These are phyloP conservation scores for Sextonia rubra DNA, from an alignment of 164 flowering plant genomes.

Conservation along the genomic window DNA sequence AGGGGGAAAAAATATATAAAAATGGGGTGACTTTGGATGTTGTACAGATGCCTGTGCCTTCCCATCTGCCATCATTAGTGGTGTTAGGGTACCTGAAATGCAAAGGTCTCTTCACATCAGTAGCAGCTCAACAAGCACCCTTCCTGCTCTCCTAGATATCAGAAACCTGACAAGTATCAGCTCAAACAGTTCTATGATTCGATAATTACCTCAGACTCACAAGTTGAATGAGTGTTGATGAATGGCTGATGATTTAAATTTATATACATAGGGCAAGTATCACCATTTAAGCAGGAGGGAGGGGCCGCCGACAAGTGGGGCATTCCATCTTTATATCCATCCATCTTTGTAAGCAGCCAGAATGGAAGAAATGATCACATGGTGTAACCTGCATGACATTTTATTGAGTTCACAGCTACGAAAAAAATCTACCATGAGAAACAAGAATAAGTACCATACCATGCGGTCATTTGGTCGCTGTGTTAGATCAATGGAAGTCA, in stretches of 20 bases:
- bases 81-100: slow-evolving; percentile 1
- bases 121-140: background rate
- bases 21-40: background rate
- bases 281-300: slow-evolving; percentile 72
- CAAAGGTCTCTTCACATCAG: background rate
- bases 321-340: slow-evolving; percentile 99
- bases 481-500: slow-evolving; percentile 76
- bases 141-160: background rate
- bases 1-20: background rate
- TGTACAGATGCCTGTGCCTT: background rate
- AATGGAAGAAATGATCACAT: slow-evolving; percentile 97
- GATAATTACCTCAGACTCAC: slow-evolving; percentile 14
- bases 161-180: background rate
- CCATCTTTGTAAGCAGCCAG: slow-evolving; percentile 96
- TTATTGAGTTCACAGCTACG: background rate
- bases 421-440: background rate
- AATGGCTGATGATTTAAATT: slow-evolving; percentile 21
- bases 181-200: too few relatives aligned
- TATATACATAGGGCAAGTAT: slow-evolving; percentile 18
- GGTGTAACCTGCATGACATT: slow-evolving; percentile 71
- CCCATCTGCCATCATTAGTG: background rate
- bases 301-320: slow-evolving; percentile 91
- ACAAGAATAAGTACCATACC: slow-evolving; percentile 36
- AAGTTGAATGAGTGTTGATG: background rate
- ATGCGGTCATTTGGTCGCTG: slow-evolving; percentile 79